A percentile compares a stretch with the other conserved stretches of the same genome.
phyloP scores from a whole-genome alignment of 1,284 basidiomycete species.

The Puccinia novopanici region DNA sequence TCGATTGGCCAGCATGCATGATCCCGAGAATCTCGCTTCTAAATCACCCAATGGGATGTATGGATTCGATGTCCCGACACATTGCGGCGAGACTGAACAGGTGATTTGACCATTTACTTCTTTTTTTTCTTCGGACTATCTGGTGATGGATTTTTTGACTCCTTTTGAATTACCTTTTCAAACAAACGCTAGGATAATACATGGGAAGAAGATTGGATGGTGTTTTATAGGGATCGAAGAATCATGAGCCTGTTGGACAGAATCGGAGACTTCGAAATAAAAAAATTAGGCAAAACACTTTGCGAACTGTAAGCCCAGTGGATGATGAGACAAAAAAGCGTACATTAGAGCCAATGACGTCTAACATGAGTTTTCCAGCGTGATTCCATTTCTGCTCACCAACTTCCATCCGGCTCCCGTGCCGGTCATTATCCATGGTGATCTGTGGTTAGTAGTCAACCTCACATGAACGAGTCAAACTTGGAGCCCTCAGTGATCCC shows the following conservation, averaged over 20 bases:
- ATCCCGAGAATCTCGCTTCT: neutral
- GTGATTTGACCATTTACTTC: slow-evolving; percentile 51
- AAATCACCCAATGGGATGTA: slow-evolving; percentile 61
- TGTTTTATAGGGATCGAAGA: slow-evolving; percentile 67
- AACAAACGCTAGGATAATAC: slow-evolving; percentile 43
- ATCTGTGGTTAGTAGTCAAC: slow-evolving; percentile 68
- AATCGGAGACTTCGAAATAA: slow-evolving; percentile 63
- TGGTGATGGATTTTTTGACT: neutral
- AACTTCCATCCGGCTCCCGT: slow-evolving; percentile 64
- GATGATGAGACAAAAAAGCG: neutral
- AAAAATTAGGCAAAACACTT: slow-evolving; percentile 66
- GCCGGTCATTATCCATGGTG: slow-evolving; percentile 80
- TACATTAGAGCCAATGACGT: neutral
- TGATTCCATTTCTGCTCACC: slow-evolving; percentile 73
- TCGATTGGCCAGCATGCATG: slow-evolving; percentile 28
- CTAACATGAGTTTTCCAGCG: slow-evolving; percentile 62
- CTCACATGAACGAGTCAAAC: neutral
- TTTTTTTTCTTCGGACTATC: neutral
- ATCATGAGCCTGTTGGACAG: slow-evolving; percentile 66
- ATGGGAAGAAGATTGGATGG: slow-evolving; percentile 62
- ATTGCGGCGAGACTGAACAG: slow-evolving; percentile 75
- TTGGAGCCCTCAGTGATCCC: slow-evolving; percentile 24
- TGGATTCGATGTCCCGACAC: slow-evolving; percentile 76
- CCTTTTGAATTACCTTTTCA: neutral
- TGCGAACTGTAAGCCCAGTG: slow-evolving; percentile 64